These are phyloP conservation scores for Fusarium sp. DNA, from an alignment of 2,329 filamentous ascomycete genomes.

Conservation along the genomic window DNA sequence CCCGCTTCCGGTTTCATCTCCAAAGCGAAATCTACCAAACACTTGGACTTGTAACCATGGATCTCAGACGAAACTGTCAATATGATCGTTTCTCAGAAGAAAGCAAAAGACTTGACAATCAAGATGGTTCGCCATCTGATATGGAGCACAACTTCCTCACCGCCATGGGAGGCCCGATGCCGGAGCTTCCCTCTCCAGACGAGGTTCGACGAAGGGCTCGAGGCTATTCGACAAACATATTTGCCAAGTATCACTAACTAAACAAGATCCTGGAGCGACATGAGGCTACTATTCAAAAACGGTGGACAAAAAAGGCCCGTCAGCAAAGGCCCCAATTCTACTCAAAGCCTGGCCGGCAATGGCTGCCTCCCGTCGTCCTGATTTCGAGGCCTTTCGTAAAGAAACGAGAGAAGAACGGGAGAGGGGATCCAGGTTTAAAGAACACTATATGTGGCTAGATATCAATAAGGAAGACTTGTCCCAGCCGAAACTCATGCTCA, in stretches of 20 bases:
- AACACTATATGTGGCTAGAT: constrained; percentile 61
- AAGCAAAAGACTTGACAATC: neutral
- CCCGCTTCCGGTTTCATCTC: no score
- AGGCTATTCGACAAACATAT: neutral
- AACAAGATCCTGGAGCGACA: constrained; percentile 58
- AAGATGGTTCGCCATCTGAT: neutral
- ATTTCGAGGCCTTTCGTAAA: constrained; percentile 55
- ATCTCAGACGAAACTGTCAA: neutral
- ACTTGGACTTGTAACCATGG: no score
- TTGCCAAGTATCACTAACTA: neutral
- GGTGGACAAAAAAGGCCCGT: constrained; percentile 65
- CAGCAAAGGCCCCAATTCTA: constrained; percentile 59
- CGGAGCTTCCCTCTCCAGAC: neutral
- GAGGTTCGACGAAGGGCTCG: neutral
- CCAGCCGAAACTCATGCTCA: constrained; percentile 54
- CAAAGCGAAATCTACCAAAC: no score
- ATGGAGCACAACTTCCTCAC: neutral
- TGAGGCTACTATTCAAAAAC: constrained; percentile 61
- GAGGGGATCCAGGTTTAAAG: constrained; percentile 38
- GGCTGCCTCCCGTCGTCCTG: constrained; percentile 61
- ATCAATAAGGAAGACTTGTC: constrained; percentile 68
- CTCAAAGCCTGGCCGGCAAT: constrained; percentile 62
- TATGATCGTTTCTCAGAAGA: neutral
- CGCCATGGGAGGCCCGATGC: fast-evolving
- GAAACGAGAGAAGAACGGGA: constrained; percentile 26